Evolutionary conservation across 176 grass and related monocot genomes (phyloP).

Genomic region (Hordeum marinum): DNA sequence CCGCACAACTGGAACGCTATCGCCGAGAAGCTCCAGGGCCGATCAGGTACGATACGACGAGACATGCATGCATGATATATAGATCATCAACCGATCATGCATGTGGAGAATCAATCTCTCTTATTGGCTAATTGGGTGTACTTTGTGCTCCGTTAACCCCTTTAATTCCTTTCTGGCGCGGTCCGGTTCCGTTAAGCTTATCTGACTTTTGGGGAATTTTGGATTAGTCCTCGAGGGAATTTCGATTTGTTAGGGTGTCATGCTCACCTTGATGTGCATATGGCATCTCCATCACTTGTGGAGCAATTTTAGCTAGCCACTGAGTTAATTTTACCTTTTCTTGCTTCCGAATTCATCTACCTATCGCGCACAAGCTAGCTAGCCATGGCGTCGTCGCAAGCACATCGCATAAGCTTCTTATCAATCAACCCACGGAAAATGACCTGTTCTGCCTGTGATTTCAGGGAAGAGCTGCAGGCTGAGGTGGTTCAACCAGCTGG

Average conservation of each 20-base stretch:
- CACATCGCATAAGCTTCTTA: slow-evolving; percentile 3
- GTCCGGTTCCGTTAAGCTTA: neutral
- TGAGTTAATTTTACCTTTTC: slow-evolving; percentile 16
- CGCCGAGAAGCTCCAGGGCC: slow-evolving; percentile 86
- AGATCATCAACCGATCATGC: neutral
- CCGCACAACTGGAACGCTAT: slow-evolving; percentile 95
- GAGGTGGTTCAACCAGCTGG: slow-evolving; percentile 96
- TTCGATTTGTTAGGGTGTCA: slow-evolving; percentile 60
- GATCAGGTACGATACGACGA: slow-evolving; percentile 61
- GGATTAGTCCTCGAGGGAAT: slow-evolving; percentile 21
- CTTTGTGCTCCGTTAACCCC: neutral
- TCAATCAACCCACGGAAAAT: slow-evolving; percentile 12
- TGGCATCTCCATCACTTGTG: slow-evolving; percentile 38
- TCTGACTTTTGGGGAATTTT: slow-evolving; percentile 26
- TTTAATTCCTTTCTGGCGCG: neutral
- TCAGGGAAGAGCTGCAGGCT: slow-evolving; percentile 97
- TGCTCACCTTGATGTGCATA: slow-evolving; percentile 36
- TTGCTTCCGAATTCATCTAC: slow-evolving; percentile 40
- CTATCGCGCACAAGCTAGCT: slow-evolving; percentile 26
- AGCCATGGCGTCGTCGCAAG: neutral
- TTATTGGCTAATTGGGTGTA: neutral
- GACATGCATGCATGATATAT: neutral
- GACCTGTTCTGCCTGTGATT: neutral
- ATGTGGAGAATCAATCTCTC: neutral
- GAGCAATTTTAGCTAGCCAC: slow-evolving; percentile 24